phyloP scores from a whole-genome alignment of 371 early-diverging fungal genomes.

The Rhizomucor pusillus region DNA sequence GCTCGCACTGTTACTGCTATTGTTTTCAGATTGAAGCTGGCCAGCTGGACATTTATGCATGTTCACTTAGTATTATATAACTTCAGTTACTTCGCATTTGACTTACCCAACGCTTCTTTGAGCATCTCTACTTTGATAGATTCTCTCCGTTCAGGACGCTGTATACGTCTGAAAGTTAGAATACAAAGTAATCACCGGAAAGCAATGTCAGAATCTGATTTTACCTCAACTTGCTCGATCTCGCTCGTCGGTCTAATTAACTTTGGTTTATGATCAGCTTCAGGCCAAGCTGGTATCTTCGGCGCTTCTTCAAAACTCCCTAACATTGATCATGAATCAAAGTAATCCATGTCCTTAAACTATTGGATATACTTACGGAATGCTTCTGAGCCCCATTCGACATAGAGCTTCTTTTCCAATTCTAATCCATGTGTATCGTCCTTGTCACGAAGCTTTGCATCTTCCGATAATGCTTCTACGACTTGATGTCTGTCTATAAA shows the following conservation, averaged over 20 bases:
- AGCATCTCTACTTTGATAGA: constrained; percentile 12
- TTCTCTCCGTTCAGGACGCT: not conserved
- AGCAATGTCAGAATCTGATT: not conserved
- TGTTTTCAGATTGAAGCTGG: not conserved
- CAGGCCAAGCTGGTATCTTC: constrained; percentile 5
- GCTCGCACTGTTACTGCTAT: not conserved
- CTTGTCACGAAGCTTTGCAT: constrained; percentile 24
- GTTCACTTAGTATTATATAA: not conserved
- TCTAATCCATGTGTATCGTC: constrained; percentile 39
- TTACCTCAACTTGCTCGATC: not conserved
- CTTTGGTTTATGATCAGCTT: constrained; percentile 15
- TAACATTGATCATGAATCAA: not conserved
- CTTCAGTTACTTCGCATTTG: too few relatives aligned
- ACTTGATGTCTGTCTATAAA: constrained; percentile 26
- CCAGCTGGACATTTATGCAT: not conserved
- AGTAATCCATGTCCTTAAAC: not conserved
- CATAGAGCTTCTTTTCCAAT: constrained; percentile 41
- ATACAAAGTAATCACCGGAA: not conserved
- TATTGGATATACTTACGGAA: constrained; percentile 16
- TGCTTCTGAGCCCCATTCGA: constrained; percentile 42
- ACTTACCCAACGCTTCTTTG: constrained; percentile 15
- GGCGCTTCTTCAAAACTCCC: constrained; percentile 9
- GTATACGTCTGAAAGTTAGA: too few relatives aligned
- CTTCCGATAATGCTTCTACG: constrained; percentile 25
- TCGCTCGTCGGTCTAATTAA: constrained; percentile 7